phyloP scores from a whole-genome alignment of 2,329 filamentous ascomycete genomes.

The Ophioceras dolichostomum region DNA sequence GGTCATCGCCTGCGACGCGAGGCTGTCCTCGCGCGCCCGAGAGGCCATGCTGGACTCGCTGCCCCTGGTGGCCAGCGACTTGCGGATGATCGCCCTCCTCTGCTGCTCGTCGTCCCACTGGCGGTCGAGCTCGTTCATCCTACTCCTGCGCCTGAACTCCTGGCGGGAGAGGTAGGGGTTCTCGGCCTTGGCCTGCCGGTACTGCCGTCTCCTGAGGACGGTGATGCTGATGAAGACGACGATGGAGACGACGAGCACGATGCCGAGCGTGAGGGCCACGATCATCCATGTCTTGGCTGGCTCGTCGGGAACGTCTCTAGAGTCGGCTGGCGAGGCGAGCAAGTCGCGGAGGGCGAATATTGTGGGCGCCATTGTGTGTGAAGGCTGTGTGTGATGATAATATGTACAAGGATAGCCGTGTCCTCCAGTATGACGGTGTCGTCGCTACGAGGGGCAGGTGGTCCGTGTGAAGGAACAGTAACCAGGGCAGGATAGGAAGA shows the following conservation, averaged over 20 bases:
- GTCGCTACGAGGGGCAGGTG: too few species aligned
- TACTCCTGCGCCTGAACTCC: constrained; percentile 11
- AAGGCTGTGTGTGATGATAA: too few species aligned
- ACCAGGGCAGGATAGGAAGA: too few species aligned
- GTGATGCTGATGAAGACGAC: constrained; percentile 11
- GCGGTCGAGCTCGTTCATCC: constrained; percentile 13
- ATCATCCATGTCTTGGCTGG: background rate
- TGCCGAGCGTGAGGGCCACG: constrained; percentile 10
- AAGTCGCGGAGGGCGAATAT: background rate
- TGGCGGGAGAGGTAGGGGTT: constrained; percentile 13
- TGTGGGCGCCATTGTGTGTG: too few species aligned
- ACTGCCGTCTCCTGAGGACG: constrained; percentile 11
- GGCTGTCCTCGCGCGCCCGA: constrained; percentile 4
- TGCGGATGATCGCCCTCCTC: constrained; percentile 27
- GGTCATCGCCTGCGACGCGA: constrained; percentile 3
- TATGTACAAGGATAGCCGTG: too few species aligned
- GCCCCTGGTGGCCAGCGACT: constrained; percentile 23
- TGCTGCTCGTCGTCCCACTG: constrained; percentile 22
- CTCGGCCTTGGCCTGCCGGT: constrained; percentile 10
- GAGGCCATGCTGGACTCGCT: background rate
- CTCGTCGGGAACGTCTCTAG: background rate
- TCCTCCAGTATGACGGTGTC: too few species aligned
- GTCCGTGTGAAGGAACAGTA: too few species aligned
- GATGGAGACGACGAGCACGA: constrained; percentile 13
- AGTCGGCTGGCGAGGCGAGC: background rate